These are phyloP conservation scores for Nitzschia sp. DNA, from an alignment of 108 stramenopile genomes.

Conservation along the genomic window DNA sequence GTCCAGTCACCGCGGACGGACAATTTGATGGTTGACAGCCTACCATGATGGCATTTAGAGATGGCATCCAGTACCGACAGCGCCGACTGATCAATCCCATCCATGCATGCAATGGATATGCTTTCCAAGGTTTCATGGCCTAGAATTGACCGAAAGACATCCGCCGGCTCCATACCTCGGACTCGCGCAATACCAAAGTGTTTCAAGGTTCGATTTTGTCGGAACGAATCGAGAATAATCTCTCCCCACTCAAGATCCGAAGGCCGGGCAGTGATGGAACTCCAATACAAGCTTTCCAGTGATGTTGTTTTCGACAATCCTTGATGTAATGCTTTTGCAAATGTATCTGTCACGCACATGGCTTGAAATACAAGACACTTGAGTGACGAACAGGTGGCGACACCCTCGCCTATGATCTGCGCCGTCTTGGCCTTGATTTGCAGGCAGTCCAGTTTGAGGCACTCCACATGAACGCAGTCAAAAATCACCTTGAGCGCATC, in stretches of 20 bases:
- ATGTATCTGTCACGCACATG: neutral
- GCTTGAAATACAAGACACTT: neutral
- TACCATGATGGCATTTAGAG: neutral
- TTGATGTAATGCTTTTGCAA: neutral
- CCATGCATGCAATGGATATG: slow-evolving; percentile 1
- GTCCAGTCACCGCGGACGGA: neutral
- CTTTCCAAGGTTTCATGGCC: neutral
- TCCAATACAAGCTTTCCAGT: neutral
- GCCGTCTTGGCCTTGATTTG: neutral
- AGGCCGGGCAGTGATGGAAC: neutral
- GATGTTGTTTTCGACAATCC: neutral
- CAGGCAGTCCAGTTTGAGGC: neutral
- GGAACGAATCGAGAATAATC: neutral
- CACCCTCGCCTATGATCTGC: neutral
- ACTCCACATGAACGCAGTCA: neutral
- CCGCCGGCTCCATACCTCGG: neutral
- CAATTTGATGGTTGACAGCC: neutral
- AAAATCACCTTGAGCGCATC: neutral
- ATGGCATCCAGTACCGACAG: neutral
- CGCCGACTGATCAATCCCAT: neutral
- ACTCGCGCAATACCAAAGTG: slow-evolving; percentile 4
- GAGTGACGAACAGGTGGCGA: neutral
- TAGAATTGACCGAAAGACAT: neutral
- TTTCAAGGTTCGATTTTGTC: neutral
- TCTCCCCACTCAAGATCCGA: neutral